Conservation (phyloP, 2,329 filamentous ascomycete genomes). For the Cladosporium velox region DNA sequence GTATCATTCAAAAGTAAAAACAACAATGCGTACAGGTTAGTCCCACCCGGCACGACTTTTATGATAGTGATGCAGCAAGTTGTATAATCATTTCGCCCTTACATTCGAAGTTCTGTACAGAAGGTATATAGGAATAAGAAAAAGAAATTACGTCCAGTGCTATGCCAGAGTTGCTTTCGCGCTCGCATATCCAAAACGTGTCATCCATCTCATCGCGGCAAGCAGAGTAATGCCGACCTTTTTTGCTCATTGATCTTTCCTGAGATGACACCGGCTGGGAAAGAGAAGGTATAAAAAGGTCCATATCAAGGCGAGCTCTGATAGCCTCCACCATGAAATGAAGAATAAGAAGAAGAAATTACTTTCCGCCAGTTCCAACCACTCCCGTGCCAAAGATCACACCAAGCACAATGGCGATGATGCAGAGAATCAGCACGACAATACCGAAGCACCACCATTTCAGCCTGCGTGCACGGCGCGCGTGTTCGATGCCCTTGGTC, state of each 20-base stretch:
- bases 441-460: conserved; percentile 80
- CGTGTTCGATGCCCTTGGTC: conserved; percentile 66
- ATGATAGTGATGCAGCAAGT: background rate
- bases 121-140: background rate
- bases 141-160: background rate
- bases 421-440: conserved; percentile 48
- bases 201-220: background rate
- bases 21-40: background rate
- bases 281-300: background rate
- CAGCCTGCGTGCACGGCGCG: conserved; percentile 68
- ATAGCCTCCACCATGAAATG: background rate
- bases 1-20: background rate
- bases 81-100: background rate
- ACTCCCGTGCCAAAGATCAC: conserved; percentile 48
- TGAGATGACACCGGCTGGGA: background rate
- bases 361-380: conserved; percentile 7
- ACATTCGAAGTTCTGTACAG: conserved; percentile 12
- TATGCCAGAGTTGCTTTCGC: conserved; percentile 1
- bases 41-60: background rate
- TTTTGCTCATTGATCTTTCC: background rate
- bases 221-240: background rate
- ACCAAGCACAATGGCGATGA: conserved; percentile 53
- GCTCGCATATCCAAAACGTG: background rate
- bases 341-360: background rate
- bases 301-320: background rate